Base-by-base conservation (phyloP, 257 asterid species). In the Anisodus acutangulus region DNA sequence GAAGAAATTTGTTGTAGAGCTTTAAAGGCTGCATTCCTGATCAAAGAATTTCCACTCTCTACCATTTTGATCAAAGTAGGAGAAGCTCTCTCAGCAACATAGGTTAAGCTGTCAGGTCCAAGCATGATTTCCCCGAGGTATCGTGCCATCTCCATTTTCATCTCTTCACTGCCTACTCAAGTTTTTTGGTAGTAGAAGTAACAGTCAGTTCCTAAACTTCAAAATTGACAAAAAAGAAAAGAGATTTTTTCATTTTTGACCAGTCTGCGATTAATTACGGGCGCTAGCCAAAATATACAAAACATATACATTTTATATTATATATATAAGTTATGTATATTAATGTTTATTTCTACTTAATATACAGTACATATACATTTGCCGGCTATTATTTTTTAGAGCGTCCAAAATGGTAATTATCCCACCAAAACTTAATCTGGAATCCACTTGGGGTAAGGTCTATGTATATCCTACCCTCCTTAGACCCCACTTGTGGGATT, bases 41-140 rank as follows among this genome's bases (percentile, higher is more conserved):
- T 88, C 49, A 88, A 72, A 74, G 90, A 58, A 66, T 87, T 86
- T 82, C 93, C 94, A 70, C 88, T 85, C 4, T 84, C 90, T 19
- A 92, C 87, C 97, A 93, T 92, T 84, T 93, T 86, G 87, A 93
- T 87, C 78, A 93, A 90, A 86, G 92, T 87, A 8, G 92, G 96
- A 82, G 97, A 90, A 37, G 91, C 94, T 88, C 84, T 92, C 86
- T 94, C 94, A 26, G 97, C 95, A 37, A 94, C 91, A 12, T 76
- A 79, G 17, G 82, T 85, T 87, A 86, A 89, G 85, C 82, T 91
- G 19, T 89, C 94, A 6, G 90, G 91, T 87, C 90, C 94, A 84
- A 87, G 91, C 66, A 87, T 90, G 17, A 88, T 88, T 81, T 91
- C 93, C 19, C 91, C 98, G 12, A 94, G 92, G 85, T 89, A 91